phyloP scores from a whole-genome alignment of 305 asterid genomes.

The Fraxinus greggii region DNA sequence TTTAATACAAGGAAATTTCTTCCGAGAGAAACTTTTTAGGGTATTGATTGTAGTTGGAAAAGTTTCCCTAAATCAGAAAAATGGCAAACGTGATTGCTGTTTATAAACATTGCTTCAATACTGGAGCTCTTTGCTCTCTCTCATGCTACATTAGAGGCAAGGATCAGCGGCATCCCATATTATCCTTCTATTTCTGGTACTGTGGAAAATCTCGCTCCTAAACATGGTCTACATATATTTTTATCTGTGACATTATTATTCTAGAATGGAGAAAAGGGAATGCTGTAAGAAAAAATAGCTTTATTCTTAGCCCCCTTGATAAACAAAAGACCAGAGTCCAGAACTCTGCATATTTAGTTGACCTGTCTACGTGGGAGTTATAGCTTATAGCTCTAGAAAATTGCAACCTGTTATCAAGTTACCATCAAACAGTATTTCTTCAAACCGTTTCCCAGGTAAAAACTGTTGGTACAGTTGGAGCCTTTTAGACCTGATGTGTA shows the following conservation, averaged over 20 bases:
- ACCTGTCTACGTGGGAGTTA: neutral
- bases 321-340: neutral
- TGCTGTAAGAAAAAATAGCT: neutral
- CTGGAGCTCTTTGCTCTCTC: neutral
- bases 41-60: neutral
- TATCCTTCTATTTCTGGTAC: neutral
- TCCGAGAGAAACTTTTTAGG: neutral
- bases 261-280: neutral
- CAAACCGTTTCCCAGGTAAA: neutral
- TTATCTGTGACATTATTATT: neutral
- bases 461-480: neutral
- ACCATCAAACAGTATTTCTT: neutral
- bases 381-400: neutral
- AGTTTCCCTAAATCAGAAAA: neutral
- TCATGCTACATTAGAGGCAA: neutral
- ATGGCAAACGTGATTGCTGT: neutral
- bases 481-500: neutral
- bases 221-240: neutral
- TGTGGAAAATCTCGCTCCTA: neutral
- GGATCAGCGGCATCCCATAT: neutral
- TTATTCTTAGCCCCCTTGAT: neutral
- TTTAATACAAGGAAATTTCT: neutral
- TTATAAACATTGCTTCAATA: neutral
- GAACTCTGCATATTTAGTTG: neutral
- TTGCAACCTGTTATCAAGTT: neutral